Percentiles rank a stretch among this genome's conserved stretches.
Evolutionary conservation across 352 stramenopile genomes (phyloP).

Genomic region (Pythium myriotylum): DNA sequence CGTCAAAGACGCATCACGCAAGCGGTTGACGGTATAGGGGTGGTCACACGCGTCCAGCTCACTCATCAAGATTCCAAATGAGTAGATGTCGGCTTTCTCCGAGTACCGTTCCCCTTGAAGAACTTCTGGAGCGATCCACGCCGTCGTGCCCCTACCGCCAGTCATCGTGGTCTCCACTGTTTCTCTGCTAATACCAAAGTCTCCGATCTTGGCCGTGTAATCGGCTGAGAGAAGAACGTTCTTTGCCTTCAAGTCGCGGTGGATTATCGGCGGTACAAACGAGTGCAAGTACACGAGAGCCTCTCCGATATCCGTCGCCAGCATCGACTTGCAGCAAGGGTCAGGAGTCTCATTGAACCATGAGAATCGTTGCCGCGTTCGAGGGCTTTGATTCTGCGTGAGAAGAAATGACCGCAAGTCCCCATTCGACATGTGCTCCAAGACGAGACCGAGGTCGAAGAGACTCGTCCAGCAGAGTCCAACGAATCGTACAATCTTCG

Average conservation of each 20-base stretch:
- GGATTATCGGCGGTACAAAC: conserved; percentile 50
- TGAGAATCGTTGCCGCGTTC: background rate
- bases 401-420: conserved; percentile 43
- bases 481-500: conserved; percentile 54
- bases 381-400: conserved; percentile 1
- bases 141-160: conserved; percentile 33
- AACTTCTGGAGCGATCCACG: conserved; percentile 48
- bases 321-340: conserved; percentile 39
- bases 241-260: conserved; percentile 52
- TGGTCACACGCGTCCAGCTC: conserved; percentile 44
- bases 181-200: conserved; percentile 60
- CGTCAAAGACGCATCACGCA: conserved; percentile 14
- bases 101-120: conserved; percentile 30
- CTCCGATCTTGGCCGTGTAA: conserved; percentile 49
- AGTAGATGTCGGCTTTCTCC: conserved; percentile 32
- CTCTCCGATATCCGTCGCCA: conserved; percentile 50
- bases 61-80: conserved; percentile 39
- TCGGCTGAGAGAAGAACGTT: conserved; percentile 45
- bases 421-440: conserved; percentile 51
- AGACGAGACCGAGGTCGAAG: conserved; percentile 46
- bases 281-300: conserved; percentile 57
- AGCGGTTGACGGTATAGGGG: conserved; percentile 31
- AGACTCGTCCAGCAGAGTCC: conserved; percentile 55
- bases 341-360: conserved; percentile 37
- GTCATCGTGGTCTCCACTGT: conserved; percentile 32